phyloP scores from a whole-genome alignment of 2,329 filamentous ascomycete species.

The Thelonectria discophora region DNA sequence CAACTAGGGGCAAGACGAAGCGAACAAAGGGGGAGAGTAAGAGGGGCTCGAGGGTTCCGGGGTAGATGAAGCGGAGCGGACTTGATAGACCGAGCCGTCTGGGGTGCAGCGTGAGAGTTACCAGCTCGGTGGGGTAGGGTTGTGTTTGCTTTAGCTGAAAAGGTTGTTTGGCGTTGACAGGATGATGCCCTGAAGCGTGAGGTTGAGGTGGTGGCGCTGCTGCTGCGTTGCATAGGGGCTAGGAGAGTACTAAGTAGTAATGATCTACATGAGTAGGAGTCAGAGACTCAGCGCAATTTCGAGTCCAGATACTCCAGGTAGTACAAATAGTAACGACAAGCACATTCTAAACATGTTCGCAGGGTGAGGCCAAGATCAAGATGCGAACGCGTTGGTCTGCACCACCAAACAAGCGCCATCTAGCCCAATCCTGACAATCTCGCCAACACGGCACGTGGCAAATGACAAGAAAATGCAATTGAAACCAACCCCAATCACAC shows the following conservation, averaged over 20 bases:
- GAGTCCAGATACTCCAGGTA: neutral
- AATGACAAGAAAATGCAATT: neutral
- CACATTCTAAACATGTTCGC: neutral
- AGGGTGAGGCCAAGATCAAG: neutral
- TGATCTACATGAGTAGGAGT: no score
- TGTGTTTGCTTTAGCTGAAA: neutral
- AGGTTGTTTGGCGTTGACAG: neutral
- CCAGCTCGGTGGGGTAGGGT: neutral
- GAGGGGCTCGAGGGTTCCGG: neutral
- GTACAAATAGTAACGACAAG: no score
- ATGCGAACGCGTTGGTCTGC: neutral
- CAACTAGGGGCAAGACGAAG: no score
- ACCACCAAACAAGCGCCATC: neutral
- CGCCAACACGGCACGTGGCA: neutral
- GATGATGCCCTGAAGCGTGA: neutral
- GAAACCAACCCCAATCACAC: neutral
- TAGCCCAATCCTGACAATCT: neutral
- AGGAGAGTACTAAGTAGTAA: neutral
- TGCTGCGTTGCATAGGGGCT: neutral
- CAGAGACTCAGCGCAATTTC: no score
- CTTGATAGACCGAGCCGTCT: neutral
- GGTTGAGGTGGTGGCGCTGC: neutral
- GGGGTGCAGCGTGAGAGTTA: neutral
- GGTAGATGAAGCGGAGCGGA: neutral
- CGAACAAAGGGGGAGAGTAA: neutral